Conservation (phyloP, 2,329 filamentous ascomycete genomes). For the Conoideocrella luteorostrata region DNA sequence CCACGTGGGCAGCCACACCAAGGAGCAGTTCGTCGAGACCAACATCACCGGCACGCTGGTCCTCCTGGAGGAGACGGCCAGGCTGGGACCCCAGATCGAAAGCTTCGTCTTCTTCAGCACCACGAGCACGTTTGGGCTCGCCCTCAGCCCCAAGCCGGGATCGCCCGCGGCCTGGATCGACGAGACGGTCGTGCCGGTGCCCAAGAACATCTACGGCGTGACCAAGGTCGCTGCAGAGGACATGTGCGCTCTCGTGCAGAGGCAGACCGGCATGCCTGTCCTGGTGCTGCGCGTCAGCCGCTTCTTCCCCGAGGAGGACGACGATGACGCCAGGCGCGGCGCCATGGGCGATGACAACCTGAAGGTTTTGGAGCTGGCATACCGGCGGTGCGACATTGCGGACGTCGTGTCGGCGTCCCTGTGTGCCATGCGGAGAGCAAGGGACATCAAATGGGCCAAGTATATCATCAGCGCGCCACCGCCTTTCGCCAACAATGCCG, state of each 20-base stretch:
- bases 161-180: constrained; percentile 37
- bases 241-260: constrained; percentile 35
- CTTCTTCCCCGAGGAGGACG: constrained; percentile 43
- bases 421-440: constrained; percentile 30
- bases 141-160: constrained; percentile 29
- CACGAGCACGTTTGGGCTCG: constrained; percentile 37
- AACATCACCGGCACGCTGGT: constrained; percentile 38
- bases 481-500: constrained; percentile 27
- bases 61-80: constrained; percentile 33
- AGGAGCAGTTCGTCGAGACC: constrained; percentile 35
- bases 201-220: constrained; percentile 43
- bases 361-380: constrained; percentile 41
- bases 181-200: constrained; percentile 31
- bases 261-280: constrained; percentile 31
- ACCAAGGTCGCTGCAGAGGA: constrained; percentile 45
- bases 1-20: constrained; percentile 38
- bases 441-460: constrained; percentile 27
- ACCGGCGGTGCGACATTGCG: constrained; percentile 36
- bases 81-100: constrained; percentile 18
- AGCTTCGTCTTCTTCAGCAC: constrained; percentile 41
- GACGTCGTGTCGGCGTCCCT: constrained; percentile 36
- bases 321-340: constrained; percentile 33
- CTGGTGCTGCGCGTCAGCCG: constrained; percentile 39
- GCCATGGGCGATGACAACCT: constrained; percentile 35
- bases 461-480: constrained; percentile 40